A percentile compares a stretch with the other conserved stretches of the same genome.
Evolutionary conservation across 805 yeast genomes (phyloP).

Genomic region (Maudiozyma bulderi): DNA sequence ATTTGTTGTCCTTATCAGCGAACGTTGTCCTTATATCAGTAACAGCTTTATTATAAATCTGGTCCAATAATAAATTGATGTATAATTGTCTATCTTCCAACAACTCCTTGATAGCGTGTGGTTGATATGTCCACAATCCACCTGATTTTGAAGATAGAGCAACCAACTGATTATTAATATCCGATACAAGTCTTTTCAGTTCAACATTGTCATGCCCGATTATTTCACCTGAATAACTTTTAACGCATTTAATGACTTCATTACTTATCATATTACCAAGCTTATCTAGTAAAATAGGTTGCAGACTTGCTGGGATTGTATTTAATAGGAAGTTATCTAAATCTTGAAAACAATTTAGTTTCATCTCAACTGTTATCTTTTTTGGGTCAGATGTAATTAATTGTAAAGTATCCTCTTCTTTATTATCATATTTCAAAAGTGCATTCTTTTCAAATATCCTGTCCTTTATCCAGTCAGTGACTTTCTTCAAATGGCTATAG

Average conservation of each 20-base stretch:
- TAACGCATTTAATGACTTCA: constrained; percentile 20
- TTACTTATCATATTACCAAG: constrained; percentile 15
- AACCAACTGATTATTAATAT: constrained; percentile 8
- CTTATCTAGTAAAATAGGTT: neutral
- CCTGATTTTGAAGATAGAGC: constrained; percentile 5
- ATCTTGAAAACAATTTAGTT: constrained; percentile 6
- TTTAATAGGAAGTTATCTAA: constrained; percentile 6
- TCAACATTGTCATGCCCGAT: constrained; percentile 8
- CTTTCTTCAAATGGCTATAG: constrained; percentile 9
- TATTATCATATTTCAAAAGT: neutral
- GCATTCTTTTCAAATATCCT: constrained; percentile 9
- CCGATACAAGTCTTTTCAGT: constrained; percentile 5
- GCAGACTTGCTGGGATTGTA: neutral
- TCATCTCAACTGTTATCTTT: neutral
- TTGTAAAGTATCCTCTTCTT: neutral
- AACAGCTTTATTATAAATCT: constrained; percentile 13
- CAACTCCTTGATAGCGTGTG: constrained; percentile 11
- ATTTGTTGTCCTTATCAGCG: neutral
- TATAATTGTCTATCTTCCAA: constrained; percentile 17
- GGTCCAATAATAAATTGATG: constrained; percentile 19
- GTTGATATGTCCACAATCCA: constrained; percentile 12
- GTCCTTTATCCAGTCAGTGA: constrained; percentile 11
- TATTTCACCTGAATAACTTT: constrained; percentile 13
- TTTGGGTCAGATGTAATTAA: neutral
- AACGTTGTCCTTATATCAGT: constrained; percentile 11